These are phyloP conservation scores for Termitomyces sp. DNA, from an alignment of 768 basidiomycete species.

Conservation along the genomic window DNA sequence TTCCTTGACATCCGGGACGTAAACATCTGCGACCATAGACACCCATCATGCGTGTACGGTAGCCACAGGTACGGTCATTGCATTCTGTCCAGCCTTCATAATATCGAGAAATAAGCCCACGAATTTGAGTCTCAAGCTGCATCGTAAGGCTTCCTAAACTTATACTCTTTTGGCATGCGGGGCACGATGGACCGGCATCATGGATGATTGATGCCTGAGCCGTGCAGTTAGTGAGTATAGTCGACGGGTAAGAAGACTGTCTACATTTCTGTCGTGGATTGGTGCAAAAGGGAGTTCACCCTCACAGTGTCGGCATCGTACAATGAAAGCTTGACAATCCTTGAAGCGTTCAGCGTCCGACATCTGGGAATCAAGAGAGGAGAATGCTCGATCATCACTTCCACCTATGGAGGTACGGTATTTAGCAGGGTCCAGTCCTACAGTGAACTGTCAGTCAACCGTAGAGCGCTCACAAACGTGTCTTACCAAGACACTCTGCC, in stretches of 20 bases:
- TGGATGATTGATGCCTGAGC: constrained; percentile 62
- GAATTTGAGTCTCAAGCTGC: constrained; percentile 86
- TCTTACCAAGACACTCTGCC: constrained; percentile 88
- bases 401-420: constrained; percentile 40
- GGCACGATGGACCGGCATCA: constrained; percentile 64
- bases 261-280: constrained; percentile 54
- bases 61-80: constrained; percentile 78
- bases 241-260: not conserved
- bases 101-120: constrained; percentile 69
- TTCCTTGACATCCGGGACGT: constrained; percentile 61
- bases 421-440: constrained; percentile 59
- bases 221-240: constrained; percentile 3
- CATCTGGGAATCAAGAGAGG: constrained; percentile 82
- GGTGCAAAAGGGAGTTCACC: constrained; percentile 52
- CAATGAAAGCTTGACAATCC: constrained; percentile 61
- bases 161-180: constrained; percentile 53
- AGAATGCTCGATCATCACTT: constrained; percentile 62
- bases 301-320: constrained; percentile 77
- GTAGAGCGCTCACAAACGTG: not conserved
- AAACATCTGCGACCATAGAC: constrained; percentile 87
- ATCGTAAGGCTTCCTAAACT: constrained; percentile 60
- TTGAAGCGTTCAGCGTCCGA: constrained; percentile 86
- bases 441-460: not conserved
- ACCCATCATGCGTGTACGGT: constrained; percentile 88
- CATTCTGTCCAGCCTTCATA: constrained; percentile 90